Conservation (phyloP, 2,329 filamentous ascomycete species). For the Pyrenochaeta sp. region DNA sequence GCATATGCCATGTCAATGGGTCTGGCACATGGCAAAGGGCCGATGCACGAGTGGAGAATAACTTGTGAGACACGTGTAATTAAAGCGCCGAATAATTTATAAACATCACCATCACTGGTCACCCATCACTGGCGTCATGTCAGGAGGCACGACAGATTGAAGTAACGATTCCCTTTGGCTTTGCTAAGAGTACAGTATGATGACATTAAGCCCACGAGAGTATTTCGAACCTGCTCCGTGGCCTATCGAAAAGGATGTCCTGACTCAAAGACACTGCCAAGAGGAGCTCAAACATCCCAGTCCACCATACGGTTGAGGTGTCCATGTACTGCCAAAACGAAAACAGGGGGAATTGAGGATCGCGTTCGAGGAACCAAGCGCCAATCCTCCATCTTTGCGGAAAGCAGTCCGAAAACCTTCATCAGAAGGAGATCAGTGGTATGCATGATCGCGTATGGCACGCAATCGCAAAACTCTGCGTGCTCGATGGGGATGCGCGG, state of each 20-base stretch:
- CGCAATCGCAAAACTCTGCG: constrained; percentile 28
- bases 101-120: constrained; percentile 1
- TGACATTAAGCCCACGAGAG: constrained; percentile 30
- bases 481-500: constrained; percentile 35
- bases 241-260: constrained; percentile 25
- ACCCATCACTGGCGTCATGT: neutral
- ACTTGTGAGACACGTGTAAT: neutral
- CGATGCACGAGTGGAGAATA: constrained; percentile 8
- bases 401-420: constrained; percentile 28
- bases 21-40: constrained; percentile 18
- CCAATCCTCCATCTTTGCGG: constrained; percentile 30
- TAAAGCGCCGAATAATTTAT: constrained; percentile 1
- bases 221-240: constrained; percentile 26
- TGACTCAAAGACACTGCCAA: constrained; percentile 31
- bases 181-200: constrained; percentile 42
- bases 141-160: constrained; percentile 14
- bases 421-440: constrained; percentile 36
- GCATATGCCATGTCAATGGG: constrained; percentile 9
- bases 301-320: constrained; percentile 32
- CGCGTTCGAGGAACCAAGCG: constrained; percentile 43
- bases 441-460: constrained; percentile 24
- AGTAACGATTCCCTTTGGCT: constrained; percentile 38
- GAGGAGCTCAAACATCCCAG: constrained; percentile 31
- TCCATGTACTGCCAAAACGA: constrained; percentile 41
- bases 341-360: constrained; percentile 46